A percentile compares a stretch with the other conserved stretches of the same genome.
Conservation (phyloP, 2,329 filamentous ascomycete genomes). For the Verticillium dahliae region DNA sequence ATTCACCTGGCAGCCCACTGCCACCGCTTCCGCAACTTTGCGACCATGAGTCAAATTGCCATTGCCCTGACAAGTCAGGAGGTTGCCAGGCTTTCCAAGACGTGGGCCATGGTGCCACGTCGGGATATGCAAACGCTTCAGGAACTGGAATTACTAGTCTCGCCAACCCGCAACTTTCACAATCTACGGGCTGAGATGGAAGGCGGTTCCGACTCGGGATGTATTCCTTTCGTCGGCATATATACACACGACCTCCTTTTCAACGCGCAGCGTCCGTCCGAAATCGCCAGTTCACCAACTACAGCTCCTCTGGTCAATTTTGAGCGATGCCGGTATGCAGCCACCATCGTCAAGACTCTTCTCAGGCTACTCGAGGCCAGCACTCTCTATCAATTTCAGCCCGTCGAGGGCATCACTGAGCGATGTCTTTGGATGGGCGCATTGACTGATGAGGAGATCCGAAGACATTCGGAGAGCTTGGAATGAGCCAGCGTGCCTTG, state of each 20-base stretch:
- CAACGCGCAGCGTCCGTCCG: constrained; percentile 71
- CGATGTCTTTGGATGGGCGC: constrained; percentile 82
- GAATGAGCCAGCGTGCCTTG: constrained; percentile 26
- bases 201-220: constrained; percentile 57
- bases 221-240: constrained; percentile 77
- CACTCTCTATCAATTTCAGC: constrained; percentile 65
- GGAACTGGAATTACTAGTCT: constrained; percentile 66
- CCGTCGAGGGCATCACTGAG: constrained; percentile 71
- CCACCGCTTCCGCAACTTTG: constrained; percentile 72
- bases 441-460: constrained; percentile 68
- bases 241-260: constrained; percentile 81
- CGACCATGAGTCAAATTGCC: constrained; percentile 74
- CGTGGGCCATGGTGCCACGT: constrained; percentile 64
- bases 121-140: constrained; percentile 59
- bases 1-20: constrained; percentile 77
- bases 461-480: constrained; percentile 42
- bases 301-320: constrained; percentile 73
- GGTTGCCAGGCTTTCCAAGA: constrained; percentile 58
- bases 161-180: constrained; percentile 72
- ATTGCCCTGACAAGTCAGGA: constrained; percentile 72
- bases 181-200: constrained; percentile 78
- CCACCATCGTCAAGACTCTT: constrained; percentile 72
- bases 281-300: constrained; percentile 61
- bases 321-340: constrained; percentile 70
- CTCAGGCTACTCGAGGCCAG: constrained; percentile 74